These are phyloP conservation scores for Leccinum solheimii DNA, from an alignment of 1,284 basidiomycete species.

Conservation along the genomic window DNA sequence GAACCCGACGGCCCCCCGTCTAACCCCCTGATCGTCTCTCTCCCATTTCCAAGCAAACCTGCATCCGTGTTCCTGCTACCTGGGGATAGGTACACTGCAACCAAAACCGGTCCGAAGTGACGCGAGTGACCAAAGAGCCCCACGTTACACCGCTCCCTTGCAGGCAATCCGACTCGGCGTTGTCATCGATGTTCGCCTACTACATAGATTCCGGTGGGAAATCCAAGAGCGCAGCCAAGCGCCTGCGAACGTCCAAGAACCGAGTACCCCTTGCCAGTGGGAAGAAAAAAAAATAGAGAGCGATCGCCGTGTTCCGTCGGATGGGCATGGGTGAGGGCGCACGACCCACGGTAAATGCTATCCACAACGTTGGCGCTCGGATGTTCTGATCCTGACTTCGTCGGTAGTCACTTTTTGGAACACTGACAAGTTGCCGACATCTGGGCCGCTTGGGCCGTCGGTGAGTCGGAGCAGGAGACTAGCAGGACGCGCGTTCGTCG, in stretches of 20 bases:
- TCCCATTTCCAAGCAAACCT: background rate
- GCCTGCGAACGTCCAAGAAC: background rate
- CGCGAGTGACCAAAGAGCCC: too few species aligned
- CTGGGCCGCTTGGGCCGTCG: background rate
- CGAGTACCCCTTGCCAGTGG: background rate
- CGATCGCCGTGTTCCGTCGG: constrained; percentile 16
- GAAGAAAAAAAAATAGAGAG: constrained; percentile 3
- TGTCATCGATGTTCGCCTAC: background rate
- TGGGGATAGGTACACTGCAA: too few species aligned
- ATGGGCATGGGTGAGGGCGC: background rate
- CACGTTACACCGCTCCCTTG: too few species aligned
- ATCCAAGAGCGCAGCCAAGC: background rate
- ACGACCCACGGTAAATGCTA: constrained; percentile 29
- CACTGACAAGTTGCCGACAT: background rate
- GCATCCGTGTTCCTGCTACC: too few species aligned
- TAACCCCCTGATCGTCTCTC: background rate
- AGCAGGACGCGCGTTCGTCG: background rate
- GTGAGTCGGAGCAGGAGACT: constrained; percentile 10
- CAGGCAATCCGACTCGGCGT: too few species aligned
- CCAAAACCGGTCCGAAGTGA: too few species aligned
- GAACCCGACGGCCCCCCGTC: background rate
- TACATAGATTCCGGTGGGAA: background rate
- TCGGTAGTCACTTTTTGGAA: background rate
- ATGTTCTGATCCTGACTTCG: background rate
- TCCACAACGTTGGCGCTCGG: constrained; percentile 24